Evolutionary conservation across 345 rosid genomes (phyloP), one percentile per base, ranked within the genome.

Genomic region (Eucalyptus erythrocorys): DNA sequence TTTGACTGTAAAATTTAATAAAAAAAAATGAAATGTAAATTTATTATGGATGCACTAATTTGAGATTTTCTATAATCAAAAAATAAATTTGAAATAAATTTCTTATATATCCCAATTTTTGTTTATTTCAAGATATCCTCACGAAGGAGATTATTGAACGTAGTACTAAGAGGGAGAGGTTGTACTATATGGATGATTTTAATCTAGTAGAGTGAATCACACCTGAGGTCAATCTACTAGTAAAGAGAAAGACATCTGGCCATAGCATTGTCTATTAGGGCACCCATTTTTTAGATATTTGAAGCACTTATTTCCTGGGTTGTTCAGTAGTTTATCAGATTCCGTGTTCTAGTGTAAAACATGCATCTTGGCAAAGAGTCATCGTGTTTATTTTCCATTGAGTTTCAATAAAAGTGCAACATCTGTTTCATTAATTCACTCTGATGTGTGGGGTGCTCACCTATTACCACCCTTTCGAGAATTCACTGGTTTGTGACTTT

Each of bases 1-100:
- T 55, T 55, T 10, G 1, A 24, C 0, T 22, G 1, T 55, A 55
- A 55, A 55, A 55, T 55, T 55, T 9, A 55, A 55, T 0, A 9
- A 1, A 55, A 55, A 0, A 0, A 22, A 55, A 24, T 55, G 3
- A 4, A 9, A 2, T 0, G 13, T 7, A 64, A 4, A 32, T n/a
- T 64, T 64, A 4, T n/a, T 14, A 64, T 1, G 7, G 0, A 15
- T 13, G 1, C 8, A 64, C 1, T 4, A n/a, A 4, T n/a, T n/a
- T n/a, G 1, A 3, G 10, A n/a, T 64, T 64, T 30, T 61, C 1
- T 14, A 6, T 64, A 4, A 11, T n/a, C 0, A 64, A 64, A 64
- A 64, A 64, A 14, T n/a, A 13, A 64, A 55, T 55, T 55, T 55
- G 1, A 24, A 22, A 24, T 55, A 24, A 55, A 55, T 24, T 55